Evolutionary conservation across 768 basidiomycete species (phyloP), one percentile per base, ranked within the genome.

Genomic region (Pisolithus orientalis): DNA sequence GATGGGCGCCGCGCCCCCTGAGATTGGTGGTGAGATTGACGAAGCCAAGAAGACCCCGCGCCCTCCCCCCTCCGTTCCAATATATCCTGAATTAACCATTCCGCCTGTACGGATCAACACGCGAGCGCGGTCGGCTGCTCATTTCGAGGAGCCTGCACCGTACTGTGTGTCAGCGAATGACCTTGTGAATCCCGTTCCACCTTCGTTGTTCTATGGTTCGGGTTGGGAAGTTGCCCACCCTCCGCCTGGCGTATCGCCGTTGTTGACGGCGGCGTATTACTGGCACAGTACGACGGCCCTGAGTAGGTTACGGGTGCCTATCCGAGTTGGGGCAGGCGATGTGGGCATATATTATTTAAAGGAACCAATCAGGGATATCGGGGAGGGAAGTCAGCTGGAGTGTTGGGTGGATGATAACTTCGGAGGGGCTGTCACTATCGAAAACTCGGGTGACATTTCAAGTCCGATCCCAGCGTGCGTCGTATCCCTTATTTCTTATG

Each of bases 361-460:
- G 65, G 91, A 93, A 55, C 85, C 90, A 10, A 70, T 75, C 46
- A 62, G 61, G 25, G 65, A 72, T 16, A 74, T 82, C 34, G 83
- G 80, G 5, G 73, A 80, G 54, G 87, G 90, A 31, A 84, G 84
- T 59, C 76, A 79, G 49, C 75, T 94, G 4, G 82, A 89, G 61
- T 98, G 96, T 66, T 98, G 95, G 95, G 96, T 99, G 31, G 96
- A 99, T 67, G 94, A 99, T 67, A 99, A 99, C 65, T 80, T 84
- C 57, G 70, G 61, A 0, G 95, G 96, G 5, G 85, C 83, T 28
- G 81, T 80, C 54, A 76, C 83, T 39, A 75, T 97, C 52, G 81
- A 84, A 66, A 94, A 97, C 62, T 82, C 81, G 1, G 90, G 76
- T 4, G 81, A 87, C 52, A 72, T 84, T 6, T 73, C 70, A 4